Evolutionary conservation across 164 flowering plant genomes (phyloP), one percentile per base, ranked within the genome.

Genomic region (Aristolochia californica): DNA sequence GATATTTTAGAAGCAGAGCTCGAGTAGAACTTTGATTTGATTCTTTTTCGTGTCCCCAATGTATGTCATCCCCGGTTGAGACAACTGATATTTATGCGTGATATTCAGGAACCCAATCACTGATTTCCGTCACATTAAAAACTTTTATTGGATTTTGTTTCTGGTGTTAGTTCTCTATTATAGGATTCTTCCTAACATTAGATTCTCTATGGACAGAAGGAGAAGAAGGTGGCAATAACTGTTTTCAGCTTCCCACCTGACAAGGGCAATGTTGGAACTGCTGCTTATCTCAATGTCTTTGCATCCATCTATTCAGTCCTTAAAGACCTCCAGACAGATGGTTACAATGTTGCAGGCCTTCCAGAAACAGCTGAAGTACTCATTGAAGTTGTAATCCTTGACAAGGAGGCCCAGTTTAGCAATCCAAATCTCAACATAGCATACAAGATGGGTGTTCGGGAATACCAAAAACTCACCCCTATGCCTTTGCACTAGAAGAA

Each of bases 241-340:
- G 97, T 94, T 57, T 94, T 94, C 80, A 94, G 99, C 66, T 94
- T 94, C 74, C 99, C 99, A 27, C 99, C 99, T 5, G 99, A 94
- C 80, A 94, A 94, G 68, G 99, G 99, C 52, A 94, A 94, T 64
- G 95, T 94, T 14, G 99, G 99, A 66, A 79, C 91, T 34, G 99
- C 99, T n/a, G 99, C 99, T 20, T 94, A 94, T 71, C 87, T 94
- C 28, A 94, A 94, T 53, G 99, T 94, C 52, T 94, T 94, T 48
- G 71, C 97, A 40, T 90, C 99, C 60, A 90, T 89, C 52, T 87
- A 62, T 70, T 81, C 97, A 8, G 99, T 94, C 38, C 70, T 94
- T 0, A 79, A 84, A 74, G 99, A 94, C 1, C 93, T 94, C 53
- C 43, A 89, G 54, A 66, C 40, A 38, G 97, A 89, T 49, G 99